Evolutionary conservation across 352 stramenopile species (phyloP), one percentile per base, ranked within the genome.

Genomic region (Peronospora belbahrii): DNA sequence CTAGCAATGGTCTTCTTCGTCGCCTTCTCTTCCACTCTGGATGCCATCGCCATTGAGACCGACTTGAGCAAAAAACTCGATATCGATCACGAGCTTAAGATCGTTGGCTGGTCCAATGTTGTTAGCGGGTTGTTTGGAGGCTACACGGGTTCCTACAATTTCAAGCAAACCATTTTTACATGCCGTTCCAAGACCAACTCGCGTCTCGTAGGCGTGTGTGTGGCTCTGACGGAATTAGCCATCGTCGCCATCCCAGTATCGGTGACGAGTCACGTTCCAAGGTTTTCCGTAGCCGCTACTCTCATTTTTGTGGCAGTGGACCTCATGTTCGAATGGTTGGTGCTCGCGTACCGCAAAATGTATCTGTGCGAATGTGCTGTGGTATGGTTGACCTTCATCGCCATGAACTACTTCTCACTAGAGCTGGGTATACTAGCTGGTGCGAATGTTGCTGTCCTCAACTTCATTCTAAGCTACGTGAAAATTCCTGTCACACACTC

Each of bases 81-180:
- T 48, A 97, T 97, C 67, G 95, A 98, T 69, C 69, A 92, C 57
- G 94, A 98, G 95, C 98, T 69, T 68, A 92, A 56, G 94, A 98
- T 60, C 60, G 96, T 6, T 88, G 96, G 55, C n/a, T n/a, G n/a
- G n/a, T n/a, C n/a, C n/a, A n/a, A n/a, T n/a, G n/a, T n/a, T n/a
- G n/a, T n/a, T n/a, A n/a, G n/a, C n/a, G n/a, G n/a, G n/a, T n/a
- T n/a, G n/a, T n/a, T n/a, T n/a, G n/a, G n/a, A n/a, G n/a, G n/a
- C n/a, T n/a, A n/a, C n/a, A n/a, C n/a, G n/a, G 96, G 96, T 3
- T 97, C 77, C 13, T 99, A 98, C 65, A 98, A 98, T 51, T 98
- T 99, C 61, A 94, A 76, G 22, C 96, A 99, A 74, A 98, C 92
- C 19, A 97, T 98, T 48, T 98, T 99, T 67, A 97, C 94, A 14